phyloP scores from a whole-genome alignment of 73 alveolate genomes.

The Paramecium sonneborni region DNA sequence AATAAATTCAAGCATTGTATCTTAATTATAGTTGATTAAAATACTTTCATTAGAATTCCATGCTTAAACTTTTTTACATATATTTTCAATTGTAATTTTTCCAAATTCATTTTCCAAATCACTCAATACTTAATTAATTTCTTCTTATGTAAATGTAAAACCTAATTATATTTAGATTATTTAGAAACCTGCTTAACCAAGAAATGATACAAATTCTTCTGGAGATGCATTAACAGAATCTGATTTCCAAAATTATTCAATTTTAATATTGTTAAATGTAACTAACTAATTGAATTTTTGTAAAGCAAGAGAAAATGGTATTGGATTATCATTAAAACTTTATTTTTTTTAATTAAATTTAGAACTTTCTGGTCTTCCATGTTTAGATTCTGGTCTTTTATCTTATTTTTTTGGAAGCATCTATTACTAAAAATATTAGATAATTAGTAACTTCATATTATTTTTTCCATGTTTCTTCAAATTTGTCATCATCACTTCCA shows the following conservation, averaged over 20 bases:
- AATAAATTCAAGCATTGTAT: slow-evolving; percentile 31
- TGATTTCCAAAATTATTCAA: slow-evolving; percentile 55
- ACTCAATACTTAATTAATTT: slow-evolving; percentile 13
- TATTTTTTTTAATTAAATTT: neutral
- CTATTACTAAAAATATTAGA: neutral
- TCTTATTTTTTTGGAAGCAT: slow-evolving; percentile 20
- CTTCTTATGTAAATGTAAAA: slow-evolving; percentile 9
- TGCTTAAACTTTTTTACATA: slow-evolving; percentile 26
- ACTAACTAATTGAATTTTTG: slow-evolving; percentile 19
- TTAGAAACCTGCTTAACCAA: neutral
- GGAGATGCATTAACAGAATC: slow-evolving; percentile 37
- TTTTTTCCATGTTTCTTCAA: neutral
- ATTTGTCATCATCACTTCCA: slow-evolving; percentile 31
- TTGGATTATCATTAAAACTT: neutral
- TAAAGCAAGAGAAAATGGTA: slow-evolving; percentile 15
- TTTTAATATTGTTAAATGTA: slow-evolving; percentile 30
- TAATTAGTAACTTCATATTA: neutral
- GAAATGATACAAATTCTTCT: slow-evolving; percentile 33
- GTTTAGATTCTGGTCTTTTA: slow-evolving; percentile 50
- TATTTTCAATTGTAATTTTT: slow-evolving; percentile 24
- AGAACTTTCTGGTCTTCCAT: slow-evolving; percentile 55
- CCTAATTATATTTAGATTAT: neutral
- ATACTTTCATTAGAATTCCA: slow-evolving; percentile 31
- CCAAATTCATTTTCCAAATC: slow-evolving; percentile 34
- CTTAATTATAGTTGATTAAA: neutral